Conservation (phyloP, 2,329 filamentous ascomycete genomes). For the Penicillium sclerotiorum region DNA sequence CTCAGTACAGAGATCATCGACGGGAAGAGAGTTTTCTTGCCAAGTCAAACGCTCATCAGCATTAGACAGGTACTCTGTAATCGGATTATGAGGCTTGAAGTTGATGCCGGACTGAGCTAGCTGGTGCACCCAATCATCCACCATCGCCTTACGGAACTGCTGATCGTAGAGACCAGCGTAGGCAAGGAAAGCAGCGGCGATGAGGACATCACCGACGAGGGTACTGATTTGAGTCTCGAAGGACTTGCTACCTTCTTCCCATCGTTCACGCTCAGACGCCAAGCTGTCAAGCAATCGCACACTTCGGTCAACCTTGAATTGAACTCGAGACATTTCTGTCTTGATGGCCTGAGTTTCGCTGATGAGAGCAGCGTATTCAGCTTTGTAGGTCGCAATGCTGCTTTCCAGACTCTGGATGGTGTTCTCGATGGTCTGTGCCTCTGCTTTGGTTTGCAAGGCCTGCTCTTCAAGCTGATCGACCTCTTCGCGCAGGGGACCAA, state of each 20-base stretch:
- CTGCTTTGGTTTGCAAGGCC: conserved; percentile 87
- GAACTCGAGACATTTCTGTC: conserved; percentile 90
- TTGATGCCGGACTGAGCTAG: conserved; percentile 88
- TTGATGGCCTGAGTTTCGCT: conserved; percentile 98
- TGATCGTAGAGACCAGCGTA: conserved; percentile 98
- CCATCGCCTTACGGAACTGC: conserved; percentile 95
- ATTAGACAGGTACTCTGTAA: conserved; percentile 95
- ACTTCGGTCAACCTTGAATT: conserved; percentile 97
- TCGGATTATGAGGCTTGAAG: conserved; percentile 89
- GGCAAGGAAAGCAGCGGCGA: conserved; percentile 95
- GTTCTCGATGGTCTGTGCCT: conserved; percentile 87
- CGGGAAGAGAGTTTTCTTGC: conserved; percentile 91
- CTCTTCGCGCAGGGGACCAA: conserved; percentile 89
- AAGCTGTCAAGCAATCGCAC: conserved; percentile 91
- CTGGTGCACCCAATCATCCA: conserved; percentile 96
- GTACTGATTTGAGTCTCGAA: conserved; percentile 98
- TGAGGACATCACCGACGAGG: conserved; percentile 89
- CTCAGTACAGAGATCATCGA: conserved; percentile 97
- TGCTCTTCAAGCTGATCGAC: conserved; percentile 84
- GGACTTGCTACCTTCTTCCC: conserved; percentile 96
- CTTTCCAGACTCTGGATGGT: conserved; percentile 81
- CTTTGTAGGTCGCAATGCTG: conserved; percentile 94
- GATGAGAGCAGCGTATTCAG: conserved; percentile 91
- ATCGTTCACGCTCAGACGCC: conserved; percentile 87
- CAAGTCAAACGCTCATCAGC: conserved; percentile 92